Evolutionary conservation across 257 asterid species (phyloP).

Genomic region (Forsythia viridissima): DNA sequence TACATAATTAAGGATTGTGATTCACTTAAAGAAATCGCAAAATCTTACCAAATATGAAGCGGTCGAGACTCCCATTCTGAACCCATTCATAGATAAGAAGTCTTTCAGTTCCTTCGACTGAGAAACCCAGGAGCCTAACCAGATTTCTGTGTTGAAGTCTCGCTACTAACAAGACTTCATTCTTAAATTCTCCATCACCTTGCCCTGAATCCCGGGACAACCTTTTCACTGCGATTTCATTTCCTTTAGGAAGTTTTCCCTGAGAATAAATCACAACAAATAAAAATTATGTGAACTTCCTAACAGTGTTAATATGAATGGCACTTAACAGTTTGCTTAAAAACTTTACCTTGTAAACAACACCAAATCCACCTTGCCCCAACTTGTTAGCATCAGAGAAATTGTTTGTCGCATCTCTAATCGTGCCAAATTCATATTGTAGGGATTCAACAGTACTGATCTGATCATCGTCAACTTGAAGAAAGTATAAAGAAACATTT

Average conservation of each 20-base stretch:
- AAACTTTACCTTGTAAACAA: neutral
- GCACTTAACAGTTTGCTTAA: neutral
- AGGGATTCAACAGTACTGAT: neutral
- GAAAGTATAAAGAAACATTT: neutral
- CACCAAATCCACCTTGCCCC: constrained; percentile 9
- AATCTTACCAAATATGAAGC: neutral
- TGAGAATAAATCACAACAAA: neutral
- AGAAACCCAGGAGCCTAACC: constrained; percentile 4
- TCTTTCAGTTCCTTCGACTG: neutral
- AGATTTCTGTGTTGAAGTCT: constrained; percentile 6
- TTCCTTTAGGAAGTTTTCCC: neutral
- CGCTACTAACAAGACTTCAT: neutral
- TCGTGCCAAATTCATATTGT: neutral
- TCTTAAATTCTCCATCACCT: neutral
- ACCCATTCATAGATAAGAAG: neutral
- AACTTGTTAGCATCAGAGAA: neutral
- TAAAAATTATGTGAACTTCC: neutral
- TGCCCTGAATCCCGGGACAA: neutral
- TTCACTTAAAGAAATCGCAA: neutral
- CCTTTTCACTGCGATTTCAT: neutral
- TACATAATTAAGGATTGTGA: neutral
- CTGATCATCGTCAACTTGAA: neutral
- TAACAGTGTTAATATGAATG: neutral
- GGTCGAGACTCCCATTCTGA: neutral
- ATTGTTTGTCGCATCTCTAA: neutral